Base-by-base conservation (phyloP, 2,329 filamentous ascomycete genomes). In the Pseudopyricularia cyperi region DNA sequence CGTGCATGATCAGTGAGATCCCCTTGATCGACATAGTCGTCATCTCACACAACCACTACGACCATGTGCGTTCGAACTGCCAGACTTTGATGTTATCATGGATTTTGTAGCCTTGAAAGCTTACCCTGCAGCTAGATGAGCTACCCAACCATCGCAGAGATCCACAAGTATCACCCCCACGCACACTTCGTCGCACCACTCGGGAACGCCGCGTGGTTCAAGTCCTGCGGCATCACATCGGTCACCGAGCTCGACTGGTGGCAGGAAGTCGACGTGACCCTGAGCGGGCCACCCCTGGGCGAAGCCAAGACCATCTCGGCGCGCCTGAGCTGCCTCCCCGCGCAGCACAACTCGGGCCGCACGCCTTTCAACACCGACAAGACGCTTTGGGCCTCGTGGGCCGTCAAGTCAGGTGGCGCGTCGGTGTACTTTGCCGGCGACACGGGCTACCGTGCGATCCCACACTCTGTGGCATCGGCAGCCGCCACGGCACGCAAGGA, bases 201-300 rank as follows among this genome's bases (percentile, higher is more conserved):
- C 4, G 81, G 81, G 8, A 82, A 85, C 58, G 80, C 80, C 61
- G 60, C 70, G 32, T 87, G 83, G 82, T 87, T 88, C 59, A 62
- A 68, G 7, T 67, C 72, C 14, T 74, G 70, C 44, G 81, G 80
- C 0, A 77, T 87, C 17, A 48, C 52, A 0, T 26, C 50, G 7
- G 74, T 83, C 26, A 82, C 79, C 0, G 85, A 88, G 62, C 60
- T 88, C 56, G 85, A 89, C 63, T 88, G 85, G 85, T 89, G 85
- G 85, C 79, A 87, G 51, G 76, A 78, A 54, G 68, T 75, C 7
- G 74, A 82, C 46, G 62, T 87, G 3, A 52, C 54, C 12, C 57
- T 57, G 48, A 54, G 57, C 26, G 50, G 55, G 19, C 22, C 53
- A 46, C 52, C 59, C 0, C 57, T 56, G 4, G 35, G 39, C 51